Conservation (phyloP, 345 rosid genomes). For the Lepidium sativum region DNA sequence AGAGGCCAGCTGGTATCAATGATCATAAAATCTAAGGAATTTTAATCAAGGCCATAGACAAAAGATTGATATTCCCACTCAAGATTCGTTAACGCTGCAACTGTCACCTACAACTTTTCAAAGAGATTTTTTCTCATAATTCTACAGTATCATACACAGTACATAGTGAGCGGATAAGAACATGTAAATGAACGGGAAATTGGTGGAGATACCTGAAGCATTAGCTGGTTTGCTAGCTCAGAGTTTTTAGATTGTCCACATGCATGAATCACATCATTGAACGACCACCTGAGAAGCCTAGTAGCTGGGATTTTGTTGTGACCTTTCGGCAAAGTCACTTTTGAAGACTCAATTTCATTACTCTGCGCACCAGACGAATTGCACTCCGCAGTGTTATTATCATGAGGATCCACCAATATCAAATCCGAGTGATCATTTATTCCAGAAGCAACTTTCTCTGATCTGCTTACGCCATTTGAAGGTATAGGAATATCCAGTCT, state of each 20-base stretch:
- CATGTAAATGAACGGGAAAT: neutral
- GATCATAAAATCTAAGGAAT: neutral
- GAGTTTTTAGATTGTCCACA: slow-evolving; percentile 51
- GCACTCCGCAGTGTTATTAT: slow-evolving; percentile 12
- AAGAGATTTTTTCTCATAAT: neutral
- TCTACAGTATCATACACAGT: neutral
- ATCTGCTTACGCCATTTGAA: slow-evolving; percentile 29
- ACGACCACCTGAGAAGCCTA: slow-evolving; percentile 46
- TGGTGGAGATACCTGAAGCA: slow-evolving; percentile 49
- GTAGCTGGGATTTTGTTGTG: slow-evolving; percentile 13
- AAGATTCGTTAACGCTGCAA: neutral
- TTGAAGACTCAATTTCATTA: slow-evolving; percentile 18
- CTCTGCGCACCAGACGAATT: slow-evolving; percentile 12
- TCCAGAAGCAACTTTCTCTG: slow-evolving; percentile 29
- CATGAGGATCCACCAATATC: slow-evolving; percentile 14
- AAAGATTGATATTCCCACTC: neutral
- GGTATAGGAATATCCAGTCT: slow-evolving; percentile 70
- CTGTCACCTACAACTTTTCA: neutral
- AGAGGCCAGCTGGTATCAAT: slow-evolving; percentile 1
- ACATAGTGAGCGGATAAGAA: neutral
- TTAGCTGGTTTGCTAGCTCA: slow-evolving; percentile 59
- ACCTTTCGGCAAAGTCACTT: slow-evolving; percentile 12
- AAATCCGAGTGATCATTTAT: slow-evolving; percentile 23
- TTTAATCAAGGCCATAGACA: neutral
- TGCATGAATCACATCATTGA: slow-evolving; percentile 48